These are phyloP conservation scores for Fraxinus quadrangulata DNA, from an alignment of 257 asterid genomes.

Conservation along the genomic window DNA sequence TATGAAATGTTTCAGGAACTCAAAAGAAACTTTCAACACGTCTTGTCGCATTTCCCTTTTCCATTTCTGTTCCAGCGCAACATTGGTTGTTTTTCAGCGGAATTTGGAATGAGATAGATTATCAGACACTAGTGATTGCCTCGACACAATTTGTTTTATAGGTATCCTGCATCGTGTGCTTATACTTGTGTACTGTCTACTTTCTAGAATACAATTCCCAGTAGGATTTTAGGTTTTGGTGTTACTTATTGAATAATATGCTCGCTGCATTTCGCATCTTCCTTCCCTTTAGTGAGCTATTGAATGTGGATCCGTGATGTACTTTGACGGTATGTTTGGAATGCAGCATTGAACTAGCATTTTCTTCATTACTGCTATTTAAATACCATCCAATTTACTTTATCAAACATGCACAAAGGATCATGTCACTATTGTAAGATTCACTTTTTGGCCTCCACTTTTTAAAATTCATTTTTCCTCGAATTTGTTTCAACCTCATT, in stretches of 20 bases:
- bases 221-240: neutral
- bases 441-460: too few relatives aligned
- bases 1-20: neutral
- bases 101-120: conserved; percentile 16
- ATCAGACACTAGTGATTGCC: conserved; percentile 8
- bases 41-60: neutral
- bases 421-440: too few relatives aligned
- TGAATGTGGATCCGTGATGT: neutral
- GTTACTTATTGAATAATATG: neutral
- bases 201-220: neutral
- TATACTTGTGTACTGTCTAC: neutral
- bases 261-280: neutral
- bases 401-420: too few relatives aligned
- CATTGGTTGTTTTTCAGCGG: neutral
- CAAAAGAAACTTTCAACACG: neutral
- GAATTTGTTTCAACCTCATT: too few relatives aligned
- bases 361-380: too few relatives aligned
- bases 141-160: conserved; percentile 2
- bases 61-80: neutral
- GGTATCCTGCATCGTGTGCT: neutral
- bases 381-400: too few relatives aligned
- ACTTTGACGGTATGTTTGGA: neutral
- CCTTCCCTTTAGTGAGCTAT: neutral
- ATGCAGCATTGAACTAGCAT: neutral
- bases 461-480: too few relatives aligned